These are phyloP conservation scores for Rehmannia glutinosa DNA, from an alignment of 257 asterid species.

Conservation along the genomic window DNA sequence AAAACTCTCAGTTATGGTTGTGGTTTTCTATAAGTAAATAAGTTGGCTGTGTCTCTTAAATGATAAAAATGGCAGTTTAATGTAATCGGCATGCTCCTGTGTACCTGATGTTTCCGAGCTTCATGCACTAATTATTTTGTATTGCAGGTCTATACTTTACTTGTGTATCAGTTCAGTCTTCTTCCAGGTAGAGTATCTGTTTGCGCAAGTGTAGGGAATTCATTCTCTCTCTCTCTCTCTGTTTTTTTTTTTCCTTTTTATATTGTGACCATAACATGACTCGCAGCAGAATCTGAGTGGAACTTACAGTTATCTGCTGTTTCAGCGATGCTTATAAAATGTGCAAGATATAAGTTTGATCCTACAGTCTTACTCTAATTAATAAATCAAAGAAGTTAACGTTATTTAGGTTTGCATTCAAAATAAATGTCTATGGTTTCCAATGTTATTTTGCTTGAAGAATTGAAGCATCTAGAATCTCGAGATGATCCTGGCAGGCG, in stretches of 20 bases:
- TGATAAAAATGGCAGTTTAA: neutral
- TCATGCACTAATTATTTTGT: slow-evolving; percentile 5
- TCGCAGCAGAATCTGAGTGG: no score
- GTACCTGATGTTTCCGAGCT: slow-evolving; percentile 4
- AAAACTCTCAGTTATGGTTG: neutral
- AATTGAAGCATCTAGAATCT: no score
- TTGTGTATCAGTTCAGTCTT: slow-evolving; percentile 44
- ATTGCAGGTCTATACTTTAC: slow-evolving; percentile 49
- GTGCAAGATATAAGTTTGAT: no score
- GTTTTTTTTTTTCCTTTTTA: neutral
- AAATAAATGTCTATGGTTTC: no score
- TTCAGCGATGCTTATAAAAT: no score
- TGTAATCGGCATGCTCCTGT: neutral
- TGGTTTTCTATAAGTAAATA: neutral
- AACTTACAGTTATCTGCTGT: no score
- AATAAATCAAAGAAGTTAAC: no score
- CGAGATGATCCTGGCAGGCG: no score
- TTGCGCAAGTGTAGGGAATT: neutral
- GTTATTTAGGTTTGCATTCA: no score
- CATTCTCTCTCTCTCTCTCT: no score
- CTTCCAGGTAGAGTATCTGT: slow-evolving; percentile 47
- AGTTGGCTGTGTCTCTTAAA: neutral
- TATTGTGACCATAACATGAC: neutral
- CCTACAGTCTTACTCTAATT: no score
- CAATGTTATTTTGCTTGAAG: no score